phyloP scores from a whole-genome alignment of 2,329 filamentous ascomycete genomes.

The Phialemonium atrogriseum region DNA sequence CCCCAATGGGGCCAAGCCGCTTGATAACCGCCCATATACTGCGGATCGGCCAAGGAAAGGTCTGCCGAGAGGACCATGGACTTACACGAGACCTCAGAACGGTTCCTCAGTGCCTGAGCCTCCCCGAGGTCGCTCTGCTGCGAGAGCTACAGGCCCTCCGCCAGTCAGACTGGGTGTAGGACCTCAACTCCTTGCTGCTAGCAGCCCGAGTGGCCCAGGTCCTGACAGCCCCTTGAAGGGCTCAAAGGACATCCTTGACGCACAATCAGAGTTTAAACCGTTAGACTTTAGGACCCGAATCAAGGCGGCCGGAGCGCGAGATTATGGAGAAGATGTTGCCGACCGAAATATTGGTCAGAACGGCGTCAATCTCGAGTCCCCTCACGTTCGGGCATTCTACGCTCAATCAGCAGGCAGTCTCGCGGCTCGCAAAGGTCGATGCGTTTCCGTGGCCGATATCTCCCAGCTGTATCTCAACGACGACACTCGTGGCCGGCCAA shows the following conservation, averaged over 20 bases:
- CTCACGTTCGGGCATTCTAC: conserved; percentile 27
- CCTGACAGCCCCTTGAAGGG: conserved; percentile 19
- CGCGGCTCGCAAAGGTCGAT: conserved; percentile 1
- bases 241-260: conserved; percentile 49
- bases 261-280: conserved; percentile 42
- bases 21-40: too few species aligned
- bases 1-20: conserved; percentile 15
- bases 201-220: conserved; percentile 13
- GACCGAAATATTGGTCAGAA: conserved; percentile 47
- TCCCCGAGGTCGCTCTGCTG: too few species aligned
- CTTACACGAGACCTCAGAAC: too few species aligned
- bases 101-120: too few species aligned
- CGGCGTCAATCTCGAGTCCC: conserved; percentile 21
- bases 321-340: conserved; percentile 58
- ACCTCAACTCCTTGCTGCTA: conserved; percentile 1
- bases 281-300: conserved; percentile 40
- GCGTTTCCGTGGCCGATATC: conserved; percentile 8
- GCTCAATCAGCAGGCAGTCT: conserved; percentile 10
- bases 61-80: too few species aligned
- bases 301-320: conserved; percentile 39
- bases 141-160: too few species aligned
- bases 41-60: too few species aligned
- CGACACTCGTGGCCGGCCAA: conserved; percentile 7
- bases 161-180: too few species aligned
- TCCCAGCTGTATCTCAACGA: conserved; percentile 8